phyloP scores from a whole-genome alignment of 495 filamentous ascomycete genomes.

The Aspergillus saccharolyticus region DNA sequence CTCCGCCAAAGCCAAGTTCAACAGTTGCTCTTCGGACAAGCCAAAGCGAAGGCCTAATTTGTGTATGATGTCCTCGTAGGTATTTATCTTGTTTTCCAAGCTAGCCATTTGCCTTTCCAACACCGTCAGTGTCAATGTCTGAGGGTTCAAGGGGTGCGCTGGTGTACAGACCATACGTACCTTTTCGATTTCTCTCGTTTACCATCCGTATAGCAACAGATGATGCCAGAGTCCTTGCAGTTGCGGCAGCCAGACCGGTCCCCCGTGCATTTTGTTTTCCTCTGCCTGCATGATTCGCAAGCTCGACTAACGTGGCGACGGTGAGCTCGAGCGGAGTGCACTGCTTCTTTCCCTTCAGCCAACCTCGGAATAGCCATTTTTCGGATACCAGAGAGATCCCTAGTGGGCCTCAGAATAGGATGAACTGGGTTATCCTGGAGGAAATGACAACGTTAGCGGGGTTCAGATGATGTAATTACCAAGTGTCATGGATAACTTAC shows the following conservation, averaged over 20 bases:
- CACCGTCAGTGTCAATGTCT: background rate
- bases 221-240: constrained; percentile 46
- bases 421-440: constrained; percentile 24
- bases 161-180: constrained; percentile 23
- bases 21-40: constrained; percentile 36
- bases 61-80: constrained; percentile 43
- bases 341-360: constrained; percentile 36
- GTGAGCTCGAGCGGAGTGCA: constrained; percentile 34
- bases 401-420: constrained; percentile 17
- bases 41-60: constrained; percentile 35
- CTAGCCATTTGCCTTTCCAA: constrained; percentile 41
- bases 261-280: constrained; percentile 57
- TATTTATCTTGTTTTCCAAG: constrained; percentile 44
- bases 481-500: background rate
- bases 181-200: constrained; percentile 54
- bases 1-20: constrained; percentile 31
- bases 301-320: constrained; percentile 43
- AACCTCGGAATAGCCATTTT: constrained; percentile 43
- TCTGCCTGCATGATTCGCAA: constrained; percentile 45
- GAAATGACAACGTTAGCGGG: background rate
- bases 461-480: background rate
- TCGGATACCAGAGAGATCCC: constrained; percentile 18
- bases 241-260: constrained; percentile 51
- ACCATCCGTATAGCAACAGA: constrained; percentile 52
- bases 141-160: background rate